phyloP scores from a whole-genome alignment of 768 basidiomycete species.

The Rhizopogon salebrosus region DNA sequence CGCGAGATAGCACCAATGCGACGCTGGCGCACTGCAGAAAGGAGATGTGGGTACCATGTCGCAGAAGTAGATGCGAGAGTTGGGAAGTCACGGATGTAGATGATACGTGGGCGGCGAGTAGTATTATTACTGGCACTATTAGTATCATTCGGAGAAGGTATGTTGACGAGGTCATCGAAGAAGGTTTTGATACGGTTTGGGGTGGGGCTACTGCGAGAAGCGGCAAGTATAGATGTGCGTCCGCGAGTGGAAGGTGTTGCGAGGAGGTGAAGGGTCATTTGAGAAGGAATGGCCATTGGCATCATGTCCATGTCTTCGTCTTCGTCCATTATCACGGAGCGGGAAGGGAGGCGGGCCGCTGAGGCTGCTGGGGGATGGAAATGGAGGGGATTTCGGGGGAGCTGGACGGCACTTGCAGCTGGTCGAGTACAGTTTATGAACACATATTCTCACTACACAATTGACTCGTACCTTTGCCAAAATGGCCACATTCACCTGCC shows the following conservation, averaged over 20 bases:
- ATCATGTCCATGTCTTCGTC: slow-evolving; percentile 48
- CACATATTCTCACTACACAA: background rate
- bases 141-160: slow-evolving; percentile 31
- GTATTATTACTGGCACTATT: slow-evolving; percentile 20
- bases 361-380: slow-evolving; percentile 35
- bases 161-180: slow-evolving; percentile 74
- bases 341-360: slow-evolving; percentile 15
- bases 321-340: slow-evolving; percentile 27
- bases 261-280: slow-evolving; percentile 44
- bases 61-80: slow-evolving; percentile 68
- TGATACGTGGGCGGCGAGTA: slow-evolving; percentile 54
- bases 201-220: slow-evolving; percentile 37
- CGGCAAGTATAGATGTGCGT: slow-evolving; percentile 27
- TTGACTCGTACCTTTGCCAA: slow-evolving; percentile 61
- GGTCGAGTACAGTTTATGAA: background rate
- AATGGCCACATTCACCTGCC: slow-evolving; percentile 82
- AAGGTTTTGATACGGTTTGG: slow-evolving; percentile 62
- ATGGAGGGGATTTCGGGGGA: slow-evolving; percentile 76
- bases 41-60: slow-evolving; percentile 76
- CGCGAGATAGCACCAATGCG: slow-evolving; percentile 61
- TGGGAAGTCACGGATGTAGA: slow-evolving; percentile 81
- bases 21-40: slow-evolving; percentile 72
- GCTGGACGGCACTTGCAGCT: slow-evolving; percentile 67
- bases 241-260: slow-evolving; percentile 31
- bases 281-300: slow-evolving; percentile 40